Evolutionary conservation across 75 land plant genomes (phyloP), one percentile per base, ranked within the genome.

Genomic region (Picea glauca): DNA sequence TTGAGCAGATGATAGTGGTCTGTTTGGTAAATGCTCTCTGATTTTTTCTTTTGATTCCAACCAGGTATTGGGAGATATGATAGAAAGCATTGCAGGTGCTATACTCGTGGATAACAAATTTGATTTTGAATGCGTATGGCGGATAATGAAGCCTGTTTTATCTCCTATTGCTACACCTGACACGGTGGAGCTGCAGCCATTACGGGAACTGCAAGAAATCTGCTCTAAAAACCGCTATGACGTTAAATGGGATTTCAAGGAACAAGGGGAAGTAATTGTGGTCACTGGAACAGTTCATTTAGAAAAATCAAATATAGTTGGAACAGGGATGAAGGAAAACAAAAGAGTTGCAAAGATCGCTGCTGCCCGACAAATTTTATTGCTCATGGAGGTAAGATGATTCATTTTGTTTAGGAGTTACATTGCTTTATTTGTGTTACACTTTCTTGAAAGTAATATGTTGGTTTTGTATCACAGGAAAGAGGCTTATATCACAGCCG

Each of bases 151-250:
- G 76, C 84, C 84, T 13, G 35, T 87, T 14, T 74, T 87, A 21
- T 81, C 83, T 50, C 89, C 89, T 1, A 60, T 87, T 70, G 87
- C 85, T 54, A 87, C 89, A 56, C 89, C 89, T 31, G 80, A 26
- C n/a, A 87, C 89, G 12, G 80, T 87, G 0, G 70, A 77, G 18
- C 40, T 81, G 23, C 89, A 87, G 56, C 89, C 89, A 40, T 73
- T 85, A 18, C 59, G 76, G 58, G 26, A 26, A 26, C 26, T 26
- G 26, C 26, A 26, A 35, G 88, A 87, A 60, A 76, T 87, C 23
- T 81, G 89, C 80, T 50, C 62, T 30, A 68, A 43, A 3, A 60
- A 78, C 56, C 74, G 61, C 15, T 81, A 62, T 17, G 21, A 68
- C 43, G 46, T 85, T 3, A 21, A 23, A 33, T 77, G 81, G 81